Base-by-base conservation (phyloP, 1,284 basidiomycete species). In the Ustilago nuda region DNA sequence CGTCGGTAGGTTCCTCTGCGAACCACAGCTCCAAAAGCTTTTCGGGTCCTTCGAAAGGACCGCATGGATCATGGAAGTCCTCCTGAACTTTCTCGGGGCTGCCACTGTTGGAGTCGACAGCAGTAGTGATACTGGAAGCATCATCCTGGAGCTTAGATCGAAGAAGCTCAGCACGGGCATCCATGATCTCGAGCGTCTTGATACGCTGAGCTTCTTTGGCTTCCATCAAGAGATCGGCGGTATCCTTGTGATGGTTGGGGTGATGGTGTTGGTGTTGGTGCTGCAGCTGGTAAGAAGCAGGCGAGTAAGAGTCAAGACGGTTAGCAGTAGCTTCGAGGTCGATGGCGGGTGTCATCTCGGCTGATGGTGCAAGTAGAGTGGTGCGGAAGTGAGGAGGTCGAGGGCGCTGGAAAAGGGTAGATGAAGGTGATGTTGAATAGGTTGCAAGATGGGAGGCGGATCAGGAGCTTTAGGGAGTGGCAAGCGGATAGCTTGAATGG, bases 11-110 rank as follows among this genome's bases (percentile, higher is more conserved):
- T 87, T 88, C 77, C 87, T 85, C 41, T 86, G 93, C 92, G 86
- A 99, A 99, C 97, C 97, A 99, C 64, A 99, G 91, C 88, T 99
- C 97, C 62, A 99, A 90, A 48, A 98, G 91, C 87, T 99, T 99
- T 88, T 99, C 97, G 68, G 96, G 94, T 1, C 87, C 87, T 77
- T 85, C 84, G 61, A 87, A 87, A 12, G 84, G 84, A 8, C 83
- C 84, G 51, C 79, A 78, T n/a, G 76, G 67, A 43, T 78, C 76
- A 60, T 74, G 71, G 35, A 67, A 71, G 51, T 70, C 71, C 1
- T 69, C 66, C 39, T 51, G 36, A 19, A 66, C 62, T 50, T 74
- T 74, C 56, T 66, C 75, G 30, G 60, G 56, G 54, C 43, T 63
- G 36, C 62, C 61, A 41, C 30, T 62, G 69, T 69, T 72, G 57